Conservation (phyloP, 768 basidiomycete genomes). For the Pulveroboletus frians region DNA sequence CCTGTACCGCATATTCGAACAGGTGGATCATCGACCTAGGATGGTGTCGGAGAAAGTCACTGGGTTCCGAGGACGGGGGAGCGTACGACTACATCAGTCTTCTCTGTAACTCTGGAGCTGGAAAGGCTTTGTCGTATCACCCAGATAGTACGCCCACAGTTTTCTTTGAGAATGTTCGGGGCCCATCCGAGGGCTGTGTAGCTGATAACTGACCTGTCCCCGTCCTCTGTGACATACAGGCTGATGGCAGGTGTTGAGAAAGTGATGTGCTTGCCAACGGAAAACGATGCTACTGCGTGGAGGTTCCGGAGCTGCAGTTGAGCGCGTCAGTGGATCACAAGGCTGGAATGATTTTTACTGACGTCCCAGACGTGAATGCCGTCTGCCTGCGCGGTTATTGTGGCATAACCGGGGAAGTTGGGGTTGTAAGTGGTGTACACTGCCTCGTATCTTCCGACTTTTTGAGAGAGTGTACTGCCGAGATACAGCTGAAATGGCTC, state of each 20-base stretch:
- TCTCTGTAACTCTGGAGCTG: slow-evolving; percentile 32
- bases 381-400: slow-evolving; percentile 65
- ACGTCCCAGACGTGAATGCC: slow-evolving; percentile 76
- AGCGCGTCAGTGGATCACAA: slow-evolving; percentile 5
- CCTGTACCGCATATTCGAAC: slow-evolving; percentile 34
- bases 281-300: slow-evolving; percentile 64
- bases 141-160: slow-evolving; percentile 51
- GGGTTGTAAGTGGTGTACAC: slow-evolving; percentile 17
- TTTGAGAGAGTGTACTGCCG: slow-evolving; percentile 18
- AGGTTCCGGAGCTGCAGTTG: slow-evolving; percentile 51
- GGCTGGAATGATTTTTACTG: slow-evolving; percentile 21
- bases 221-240: slow-evolving; percentile 30
- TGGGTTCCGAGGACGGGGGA: not conserved
- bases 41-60: slow-evolving; percentile 8
- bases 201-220: slow-evolving; percentile 40
- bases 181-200: slow-evolving; percentile 51
- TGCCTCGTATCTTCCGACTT: not conserved
- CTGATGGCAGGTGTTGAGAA: slow-evolving; percentile 60
- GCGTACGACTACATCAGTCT: slow-evolving; percentile 43
- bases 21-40: slow-evolving; percentile 42
- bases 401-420: slow-evolving; percentile 50
- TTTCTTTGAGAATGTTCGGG: slow-evolving; percentile 38
- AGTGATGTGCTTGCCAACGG: slow-evolving; percentile 57
- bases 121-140: slow-evolving; percentile 55
- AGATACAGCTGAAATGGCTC: slow-evolving; percentile 30